Base-by-base conservation (phyloP, 2,329 filamentous ascomycete species). In the Colletotrichum musae region DNA sequence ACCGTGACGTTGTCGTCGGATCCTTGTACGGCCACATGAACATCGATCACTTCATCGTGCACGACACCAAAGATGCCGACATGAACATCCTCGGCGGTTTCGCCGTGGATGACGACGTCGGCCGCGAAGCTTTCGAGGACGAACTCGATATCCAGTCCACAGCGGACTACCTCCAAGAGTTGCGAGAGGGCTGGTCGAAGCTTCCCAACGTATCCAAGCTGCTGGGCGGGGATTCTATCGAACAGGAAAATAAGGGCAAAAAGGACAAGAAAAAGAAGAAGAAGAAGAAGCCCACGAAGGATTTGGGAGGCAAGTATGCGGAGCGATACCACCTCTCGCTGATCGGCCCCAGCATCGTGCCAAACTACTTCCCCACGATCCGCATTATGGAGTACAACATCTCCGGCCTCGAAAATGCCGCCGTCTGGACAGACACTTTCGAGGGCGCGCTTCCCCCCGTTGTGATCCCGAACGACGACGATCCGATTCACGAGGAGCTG, bases 301-400 rank as follows among this genome's bases (percentile, higher is more conserved):
- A 85, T 71, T 91, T 97, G 71, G 94, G 93, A 21, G 95, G 95
- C 5, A 87, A 88, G 71, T 97, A 90, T 82, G 94, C 91, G 3
- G 94, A 99, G 80, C 89, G 94, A 60, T 99, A 94, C 78, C 92
- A 94, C 61, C 80, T 97, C 6, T 91, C 93, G 0, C 84, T 96
- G 28, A 91, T 98, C 64, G 89, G 92, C 54, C 93, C 95, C 0
- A 98, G 95, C 77, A 85, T 99, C 45, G 93, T 98, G 9, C 96
- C 95, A 6, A 98, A 96, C 77, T 97, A 94, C 80, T 96, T 95
- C 72, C 96, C 95, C 0, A 94, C 93, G 0, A 81, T 98, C 39
- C 89, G 95, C n/a, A 87, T 99, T n/a, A 85, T 95, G 72, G 94
- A 97, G 76, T 99, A 98, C 84, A 98, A 99, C 78, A 94, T 94